phyloP scores from a whole-genome alignment of 768 basidiomycete genomes.

The Macrolepiota dolichaula region DNA sequence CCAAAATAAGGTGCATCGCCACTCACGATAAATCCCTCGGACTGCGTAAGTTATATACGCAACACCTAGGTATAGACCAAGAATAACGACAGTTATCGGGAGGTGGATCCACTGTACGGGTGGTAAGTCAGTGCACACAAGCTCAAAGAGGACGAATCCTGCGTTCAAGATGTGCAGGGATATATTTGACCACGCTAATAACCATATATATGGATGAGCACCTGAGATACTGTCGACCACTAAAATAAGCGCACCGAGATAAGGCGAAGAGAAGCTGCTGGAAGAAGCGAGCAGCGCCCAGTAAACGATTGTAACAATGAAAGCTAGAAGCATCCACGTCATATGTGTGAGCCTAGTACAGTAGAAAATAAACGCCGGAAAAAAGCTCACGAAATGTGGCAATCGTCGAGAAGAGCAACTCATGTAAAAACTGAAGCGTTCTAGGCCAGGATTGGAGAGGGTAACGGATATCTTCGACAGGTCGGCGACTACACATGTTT shows the following conservation, averaged over 20 bases:
- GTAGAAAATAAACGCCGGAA: neutral
- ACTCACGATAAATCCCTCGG: conserved; percentile 65
- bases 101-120: conserved; percentile 53
- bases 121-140: conserved; percentile 48
- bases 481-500: neutral
- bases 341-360: neutral
- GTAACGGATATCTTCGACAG: conserved; percentile 1
- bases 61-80: conserved; percentile 57
- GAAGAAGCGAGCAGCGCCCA: conserved; percentile 15
- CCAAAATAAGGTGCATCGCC: neutral
- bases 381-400: conserved; percentile 15
- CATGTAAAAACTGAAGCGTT: conserved; percentile 12
- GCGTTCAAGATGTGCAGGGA: conserved; percentile 62
- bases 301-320: conserved; percentile 12
- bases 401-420: conserved; percentile 13
- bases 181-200: conserved; percentile 53
- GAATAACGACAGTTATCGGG: conserved; percentile 41
- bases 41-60: conserved; percentile 64
- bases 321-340: neutral
- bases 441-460: conserved; percentile 16
- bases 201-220: neutral
- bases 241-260: neutral
- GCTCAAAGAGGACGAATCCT: conserved; percentile 53
- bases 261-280: neutral
- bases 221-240: neutral